Percentiles rank a stretch among this genome's conserved stretches.
Evolutionary conservation across 306 rosid species (phyloP).

Genomic region (Benincasa hispida): DNA sequence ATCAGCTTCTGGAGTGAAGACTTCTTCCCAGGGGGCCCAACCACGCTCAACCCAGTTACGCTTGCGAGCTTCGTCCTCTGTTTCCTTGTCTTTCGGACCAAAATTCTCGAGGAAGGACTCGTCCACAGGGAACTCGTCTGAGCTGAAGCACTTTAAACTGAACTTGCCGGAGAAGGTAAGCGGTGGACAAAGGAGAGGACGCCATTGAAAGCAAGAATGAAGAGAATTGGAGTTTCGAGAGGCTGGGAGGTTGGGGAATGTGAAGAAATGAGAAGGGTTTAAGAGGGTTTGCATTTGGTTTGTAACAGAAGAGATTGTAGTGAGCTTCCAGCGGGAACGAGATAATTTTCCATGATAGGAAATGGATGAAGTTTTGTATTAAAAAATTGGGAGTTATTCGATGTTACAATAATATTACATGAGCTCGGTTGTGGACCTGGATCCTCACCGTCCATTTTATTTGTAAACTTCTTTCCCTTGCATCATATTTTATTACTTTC

Average conservation of each 20-base stretch:
- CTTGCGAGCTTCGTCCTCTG: constrained; percentile 78
- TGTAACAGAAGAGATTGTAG: neutral
- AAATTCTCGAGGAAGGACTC: constrained; percentile 47
- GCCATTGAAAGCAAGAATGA: constrained; percentile 18
- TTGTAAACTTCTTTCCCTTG: neutral
- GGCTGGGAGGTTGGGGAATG: constrained; percentile 55
- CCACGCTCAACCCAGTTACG: constrained; percentile 91
- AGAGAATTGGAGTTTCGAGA: constrained; percentile 18
- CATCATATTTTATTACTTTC: neutral
- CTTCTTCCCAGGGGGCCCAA: constrained; percentile 98
- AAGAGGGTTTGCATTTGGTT: constrained; percentile 53
- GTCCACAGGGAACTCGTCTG: constrained; percentile 98
- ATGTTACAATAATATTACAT: neutral
- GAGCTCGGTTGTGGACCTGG: neutral
- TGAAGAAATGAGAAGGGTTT: constrained; percentile 43
- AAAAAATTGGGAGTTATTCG: neutral
- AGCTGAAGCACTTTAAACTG: constrained; percentile 21
- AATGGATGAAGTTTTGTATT: neutral
- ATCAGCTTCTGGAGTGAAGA: constrained; percentile 74
- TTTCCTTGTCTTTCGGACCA: constrained; percentile 48
- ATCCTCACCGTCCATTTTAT: neutral
- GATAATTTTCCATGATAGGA: neutral
- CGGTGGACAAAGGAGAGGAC: constrained; percentile 11
- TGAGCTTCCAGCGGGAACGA: neutral
- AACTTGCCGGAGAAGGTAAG: neutral